Evolutionary conservation across 768 basidiomycete species (phyloP).

Genomic region (Paxillus ammoniavirescens): DNA sequence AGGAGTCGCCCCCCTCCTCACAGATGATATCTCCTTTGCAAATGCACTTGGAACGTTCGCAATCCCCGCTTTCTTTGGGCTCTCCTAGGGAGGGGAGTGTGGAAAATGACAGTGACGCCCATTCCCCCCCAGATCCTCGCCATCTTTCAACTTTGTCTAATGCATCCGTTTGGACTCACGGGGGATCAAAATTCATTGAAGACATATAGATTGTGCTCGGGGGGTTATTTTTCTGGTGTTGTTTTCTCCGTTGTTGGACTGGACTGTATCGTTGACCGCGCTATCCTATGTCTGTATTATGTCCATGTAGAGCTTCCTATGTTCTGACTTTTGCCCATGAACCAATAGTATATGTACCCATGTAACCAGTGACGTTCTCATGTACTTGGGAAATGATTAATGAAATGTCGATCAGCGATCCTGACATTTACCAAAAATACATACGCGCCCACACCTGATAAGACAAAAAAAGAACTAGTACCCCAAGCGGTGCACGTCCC

Average conservation of each 20-base stretch:
- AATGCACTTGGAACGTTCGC: conserved; percentile 17
- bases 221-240: too few relatives aligned
- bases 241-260: too few relatives aligned
- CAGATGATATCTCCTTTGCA: conserved; percentile 4
- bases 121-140: conserved; percentile 7
- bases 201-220: conserved; percentile 13
- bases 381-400: too few relatives aligned
- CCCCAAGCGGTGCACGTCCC: background rate
- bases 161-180: conserved; percentile 37
- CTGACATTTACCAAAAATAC: background rate
- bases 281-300: too few relatives aligned
- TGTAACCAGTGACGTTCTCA: too few relatives aligned
- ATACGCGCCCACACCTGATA: too few relatives aligned
- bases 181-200: conserved; percentile 53
- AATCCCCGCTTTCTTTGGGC: conserved; percentile 30
- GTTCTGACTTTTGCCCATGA: too few relatives aligned
- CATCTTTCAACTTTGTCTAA: conserved; percentile 25
- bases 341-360: too few relatives aligned
- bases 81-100: conserved; percentile 19
- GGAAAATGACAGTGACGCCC: conserved; percentile 9
- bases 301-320: too few relatives aligned
- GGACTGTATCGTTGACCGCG: too few relatives aligned
- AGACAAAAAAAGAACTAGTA: too few relatives aligned
- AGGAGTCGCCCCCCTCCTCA: conserved; percentile 5
- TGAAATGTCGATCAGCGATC: too few relatives aligned